These are phyloP conservation scores for Mycena albidolilacea DNA, from an alignment of 768 basidiomycete genomes.

Conservation along the genomic window DNA sequence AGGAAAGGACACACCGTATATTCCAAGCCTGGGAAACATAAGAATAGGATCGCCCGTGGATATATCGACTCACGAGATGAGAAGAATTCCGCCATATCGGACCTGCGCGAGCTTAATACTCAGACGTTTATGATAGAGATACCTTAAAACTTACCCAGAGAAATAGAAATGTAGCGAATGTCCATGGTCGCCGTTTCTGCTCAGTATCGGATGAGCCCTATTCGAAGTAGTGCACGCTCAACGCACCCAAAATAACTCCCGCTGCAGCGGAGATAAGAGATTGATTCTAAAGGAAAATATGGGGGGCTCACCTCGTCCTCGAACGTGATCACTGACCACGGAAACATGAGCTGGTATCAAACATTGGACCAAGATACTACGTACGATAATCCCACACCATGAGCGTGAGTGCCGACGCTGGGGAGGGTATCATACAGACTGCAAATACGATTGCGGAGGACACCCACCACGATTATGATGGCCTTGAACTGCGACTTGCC, in stretches of 20 bases:
- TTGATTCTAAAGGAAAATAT: background rate
- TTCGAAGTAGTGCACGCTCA: background rate
- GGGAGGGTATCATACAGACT: background rate
- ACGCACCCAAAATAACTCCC: conserved; percentile 19
- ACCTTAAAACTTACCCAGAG: conserved; percentile 13
- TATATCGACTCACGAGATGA: conserved; percentile 19
- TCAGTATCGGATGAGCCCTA: background rate
- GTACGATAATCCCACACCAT: conserved; percentile 23
- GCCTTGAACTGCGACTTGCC: conserved; percentile 11
- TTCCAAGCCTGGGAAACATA: conserved; percentile 10
- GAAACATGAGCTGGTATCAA: background rate
- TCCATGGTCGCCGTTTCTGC: conserved; percentile 21
- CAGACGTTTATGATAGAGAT: background rate
- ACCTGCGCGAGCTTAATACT: conserved; percentile 16
- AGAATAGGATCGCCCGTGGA: background rate
- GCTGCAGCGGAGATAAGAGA: background rate
- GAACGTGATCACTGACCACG: conserved; percentile 5
- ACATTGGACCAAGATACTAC: background rate
- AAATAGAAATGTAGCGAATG: conserved; percentile 18
- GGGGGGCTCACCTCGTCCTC: conserved; percentile 21
- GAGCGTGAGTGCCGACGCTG: background rate
- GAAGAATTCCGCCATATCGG: conserved; percentile 27
- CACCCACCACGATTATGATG: conserved; percentile 20
- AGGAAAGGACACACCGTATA: background rate
- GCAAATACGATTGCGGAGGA: too few species aligned